Evolutionary conservation across 148 eudicot species (phyloP), one percentile per base, ranked within the genome.

Genomic region (Beta vulgaris): DNA sequence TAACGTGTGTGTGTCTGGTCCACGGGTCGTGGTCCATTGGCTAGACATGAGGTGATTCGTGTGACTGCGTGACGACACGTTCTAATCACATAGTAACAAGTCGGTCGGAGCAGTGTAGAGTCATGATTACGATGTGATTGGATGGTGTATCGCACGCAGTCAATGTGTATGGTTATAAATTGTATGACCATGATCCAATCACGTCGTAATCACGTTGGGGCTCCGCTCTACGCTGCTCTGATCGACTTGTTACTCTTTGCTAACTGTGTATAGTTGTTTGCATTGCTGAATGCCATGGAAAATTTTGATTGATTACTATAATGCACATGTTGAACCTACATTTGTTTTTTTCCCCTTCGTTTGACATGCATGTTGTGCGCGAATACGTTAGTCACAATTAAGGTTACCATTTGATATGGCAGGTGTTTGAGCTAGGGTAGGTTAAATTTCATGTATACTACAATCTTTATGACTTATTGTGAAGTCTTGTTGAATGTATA

Each of bases 1-100:
- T 29, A 13, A 13, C 7, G 29, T 6, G 63, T 3, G 67, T 25
- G 42, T 26, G 36, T 32, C 19, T 15, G 39, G 21, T 31, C 37
- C 18, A 59, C 63, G 8, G 4, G 63, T 2, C 32, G 6, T 31
- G 26, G 12, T 10, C 12, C 67, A 8, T 26, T 21, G 9, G 25
- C 67, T 11, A 62, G 67, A 26, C 26, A 0, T 4, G 36, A 2
- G 2, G 25, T 18, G 9, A 34, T 62, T 0, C 23, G 31, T 28
- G 2, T 7, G 36, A 57, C 6, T 51, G 29, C 29, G 59, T 61
- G 34, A 13, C 62, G 21, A 25, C 58, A 62, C 43, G 39, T 14
- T n/a, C 70, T 61, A 63, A 61, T 29, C 68, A 61, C 51, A 9
- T 43, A 2, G 62, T 28, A 32, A 74, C 62, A 63, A 46, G 42